Evolutionary conservation across 352 stramenopile species (phyloP).

Genomic region (Phytophthora citricola): DNA sequence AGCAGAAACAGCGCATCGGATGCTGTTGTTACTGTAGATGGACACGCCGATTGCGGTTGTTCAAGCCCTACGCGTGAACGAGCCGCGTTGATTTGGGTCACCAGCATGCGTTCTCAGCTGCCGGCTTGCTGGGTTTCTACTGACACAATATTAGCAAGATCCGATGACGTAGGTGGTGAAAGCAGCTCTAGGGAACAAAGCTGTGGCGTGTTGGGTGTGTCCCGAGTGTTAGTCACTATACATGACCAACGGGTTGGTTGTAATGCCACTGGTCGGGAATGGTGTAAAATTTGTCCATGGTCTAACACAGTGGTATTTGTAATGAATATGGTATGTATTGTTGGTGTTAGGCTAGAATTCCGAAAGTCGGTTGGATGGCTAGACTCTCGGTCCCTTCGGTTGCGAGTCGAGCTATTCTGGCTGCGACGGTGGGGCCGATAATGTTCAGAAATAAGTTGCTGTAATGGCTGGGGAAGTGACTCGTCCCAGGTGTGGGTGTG

Average conservation of each 20-base stretch:
- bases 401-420: neutral
- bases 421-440: neutral
- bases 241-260: neutral
- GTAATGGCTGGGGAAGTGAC: neutral
- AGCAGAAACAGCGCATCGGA: neutral
- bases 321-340: neutral
- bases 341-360: neutral
- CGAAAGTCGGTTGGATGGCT: neutral
- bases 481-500: neutral
- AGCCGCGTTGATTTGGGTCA: neutral
- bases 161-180: neutral
- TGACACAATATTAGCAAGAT: neutral
- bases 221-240: neutral
- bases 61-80: neutral
- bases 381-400: neutral
- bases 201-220: neutral
- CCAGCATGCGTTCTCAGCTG: neutral
- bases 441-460: neutral
- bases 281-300: neutral
- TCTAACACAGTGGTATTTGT: neutral
- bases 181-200: no score
- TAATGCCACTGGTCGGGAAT: neutral
- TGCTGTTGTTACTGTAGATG: neutral
- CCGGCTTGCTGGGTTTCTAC: neutral
- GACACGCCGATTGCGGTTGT: neutral